Evolutionary conservation across 345 rosid species (phyloP), one percentile per base, ranked within the genome.

Genomic region (Brassica rapa): DNA sequence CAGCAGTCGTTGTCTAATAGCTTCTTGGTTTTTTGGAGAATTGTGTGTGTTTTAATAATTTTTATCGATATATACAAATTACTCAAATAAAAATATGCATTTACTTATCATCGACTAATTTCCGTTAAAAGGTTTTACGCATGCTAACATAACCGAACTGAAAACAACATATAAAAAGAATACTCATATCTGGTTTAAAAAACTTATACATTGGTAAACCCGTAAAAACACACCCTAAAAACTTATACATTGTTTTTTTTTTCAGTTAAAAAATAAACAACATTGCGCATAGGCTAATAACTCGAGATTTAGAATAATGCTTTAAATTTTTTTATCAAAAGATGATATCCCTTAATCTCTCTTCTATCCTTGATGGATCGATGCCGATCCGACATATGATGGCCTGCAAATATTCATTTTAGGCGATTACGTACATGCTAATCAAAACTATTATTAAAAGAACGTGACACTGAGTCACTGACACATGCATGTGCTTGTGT

Each of bases 301-400:
- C 62, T 68, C 35, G 27, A 8, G 2, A 61, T 21, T 27, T 27
- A 4, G 32, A 2, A 30, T 33, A 14, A 37, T 14, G 21, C 72
- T 56, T 57, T 30, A 57, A 23, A 24, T 8, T 7, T 11, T 21
- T 21, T 19, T 1, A 62, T 65, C 27, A 30, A 60, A 35, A 67
- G 24, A 79, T 79, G 7, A 79, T 67, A 11, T 68, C 23, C 37
- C 65, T 19, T 19, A 74, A 6, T 61, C 49, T 80, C 71, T 62
- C 53, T 55, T 73, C 78, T 8, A 80, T 74, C 59, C 65, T 70
- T 33, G 61, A 80, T 49, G 75, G 60, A 62, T 69, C 82, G 41
- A 79, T 62, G 6, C 79, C 71, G 2, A 80, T 80, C 51, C 79
- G 59, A 80, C 19, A 27, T 61, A 74, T 19, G 16, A 37, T 51